phyloP scores from a whole-genome alignment of 176 grass and related monocot species.

The Zea luxurians region DNA sequence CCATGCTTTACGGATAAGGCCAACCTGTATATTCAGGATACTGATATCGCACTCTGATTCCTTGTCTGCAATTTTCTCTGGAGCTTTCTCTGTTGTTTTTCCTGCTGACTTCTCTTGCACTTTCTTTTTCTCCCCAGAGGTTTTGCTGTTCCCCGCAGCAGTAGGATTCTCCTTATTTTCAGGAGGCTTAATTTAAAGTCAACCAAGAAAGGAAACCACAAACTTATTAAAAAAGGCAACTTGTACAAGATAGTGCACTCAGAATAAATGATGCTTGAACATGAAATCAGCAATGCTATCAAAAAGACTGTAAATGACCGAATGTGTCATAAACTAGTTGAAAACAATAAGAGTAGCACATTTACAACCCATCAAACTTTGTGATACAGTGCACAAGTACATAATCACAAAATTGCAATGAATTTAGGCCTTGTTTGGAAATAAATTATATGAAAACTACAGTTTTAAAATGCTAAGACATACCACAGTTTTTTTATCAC shows the following conservation, averaged over 20 bases:
- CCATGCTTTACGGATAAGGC: conserved; percentile 83
- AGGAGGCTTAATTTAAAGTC: conserved; percentile 47
- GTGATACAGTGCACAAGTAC: conserved; percentile 7
- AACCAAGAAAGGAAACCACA: conserved; percentile 37
- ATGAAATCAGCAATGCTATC: conserved; percentile 23
- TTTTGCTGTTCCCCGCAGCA: conserved; percentile 47
- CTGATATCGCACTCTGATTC: conserved; percentile 79
- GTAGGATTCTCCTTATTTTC: conserved; percentile 49
- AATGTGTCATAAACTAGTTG: neutral
- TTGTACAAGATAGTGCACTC: neutral
- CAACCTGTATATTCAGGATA: conserved; percentile 91
- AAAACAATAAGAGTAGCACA: conserved; percentile 1
- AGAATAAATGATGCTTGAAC: neutral
- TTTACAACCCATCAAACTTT: neutral
- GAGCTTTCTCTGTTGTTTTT: conserved; percentile 66
- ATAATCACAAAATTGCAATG: neutral
- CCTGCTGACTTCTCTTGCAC: conserved; percentile 42
- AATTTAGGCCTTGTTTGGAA: neutral
- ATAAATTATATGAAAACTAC: too few species aligned
- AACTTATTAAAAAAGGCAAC: conserved; percentile 2
- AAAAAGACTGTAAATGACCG: neutral
- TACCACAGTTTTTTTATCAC: too few species aligned
- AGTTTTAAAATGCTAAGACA: too few species aligned
- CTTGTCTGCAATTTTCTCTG: conserved; percentile 59
- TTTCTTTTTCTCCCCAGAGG: conserved; percentile 77